Evolutionary conservation across 1,284 basidiomycete genomes (phyloP).

Genomic region (Malassezia brasiliensis): DNA sequence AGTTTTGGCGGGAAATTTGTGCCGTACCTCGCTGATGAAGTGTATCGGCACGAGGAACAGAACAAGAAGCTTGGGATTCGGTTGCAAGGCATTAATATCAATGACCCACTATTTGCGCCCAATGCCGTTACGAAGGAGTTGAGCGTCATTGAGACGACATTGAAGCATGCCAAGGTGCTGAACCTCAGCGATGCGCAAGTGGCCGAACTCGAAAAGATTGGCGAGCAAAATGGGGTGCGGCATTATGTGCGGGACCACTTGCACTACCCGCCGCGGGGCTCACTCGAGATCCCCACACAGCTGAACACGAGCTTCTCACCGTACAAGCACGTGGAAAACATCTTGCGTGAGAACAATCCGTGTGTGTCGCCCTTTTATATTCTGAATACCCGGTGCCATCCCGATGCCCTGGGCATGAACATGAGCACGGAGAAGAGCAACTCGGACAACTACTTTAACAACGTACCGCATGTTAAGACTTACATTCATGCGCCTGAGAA

Average conservation of each 20-base stretch:
- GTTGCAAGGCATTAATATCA: slow-evolving; percentile 35
- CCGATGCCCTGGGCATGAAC: slow-evolving; percentile 21
- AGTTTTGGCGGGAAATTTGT: slow-evolving; percentile 94
- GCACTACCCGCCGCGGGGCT: slow-evolving; percentile 33
- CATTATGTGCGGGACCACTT: slow-evolving; percentile 30
- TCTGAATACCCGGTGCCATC: neutral
- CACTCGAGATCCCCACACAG: slow-evolving; percentile 9
- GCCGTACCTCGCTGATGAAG: slow-evolving; percentile 61
- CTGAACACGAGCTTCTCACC: slow-evolving; percentile 10
- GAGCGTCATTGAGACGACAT: slow-evolving; percentile 22
- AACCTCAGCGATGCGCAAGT: slow-evolving; percentile 20
- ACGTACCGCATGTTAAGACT: slow-evolving; percentile 29
- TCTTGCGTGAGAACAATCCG: slow-evolving; percentile 19
- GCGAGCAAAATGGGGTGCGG: slow-evolving; percentile 26
- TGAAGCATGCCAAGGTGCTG: slow-evolving; percentile 5
- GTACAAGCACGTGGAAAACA: slow-evolving; percentile 3
- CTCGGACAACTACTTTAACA: slow-evolving; percentile 23
- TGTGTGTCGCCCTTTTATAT: slow-evolving; percentile 26
- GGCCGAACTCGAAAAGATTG: slow-evolving; percentile 20
- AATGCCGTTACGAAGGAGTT: slow-evolving; percentile 26
- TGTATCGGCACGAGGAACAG: slow-evolving; percentile 22
- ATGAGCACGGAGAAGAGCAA: neutral
- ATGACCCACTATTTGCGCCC: slow-evolving; percentile 31
- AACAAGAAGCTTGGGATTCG: slow-evolving; percentile 25
- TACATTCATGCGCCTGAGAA: slow-evolving; percentile 29